Evolutionary conservation across 768 basidiomycete genomes (phyloP).

Genomic region (Suillus brevipes): DNA sequence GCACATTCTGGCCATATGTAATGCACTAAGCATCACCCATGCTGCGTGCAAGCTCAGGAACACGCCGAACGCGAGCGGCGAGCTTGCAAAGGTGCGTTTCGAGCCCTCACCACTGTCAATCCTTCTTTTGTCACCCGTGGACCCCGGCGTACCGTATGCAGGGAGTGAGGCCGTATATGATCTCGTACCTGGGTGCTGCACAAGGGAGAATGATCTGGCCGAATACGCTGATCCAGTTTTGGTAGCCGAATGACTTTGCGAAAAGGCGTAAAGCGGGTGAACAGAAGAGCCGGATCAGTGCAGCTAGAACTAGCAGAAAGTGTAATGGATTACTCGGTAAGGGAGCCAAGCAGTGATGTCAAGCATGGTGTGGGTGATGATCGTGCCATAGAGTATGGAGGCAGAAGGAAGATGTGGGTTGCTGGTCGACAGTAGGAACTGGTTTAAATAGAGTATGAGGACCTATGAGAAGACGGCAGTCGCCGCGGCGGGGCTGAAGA

Average conservation of each 20-base stretch:
- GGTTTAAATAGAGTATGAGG: too few relatives aligned
- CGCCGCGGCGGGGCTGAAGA: too few relatives aligned
- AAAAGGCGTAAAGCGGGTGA: conserved; percentile 80
- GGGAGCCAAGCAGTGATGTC: conserved; percentile 96
- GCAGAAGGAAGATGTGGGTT: too few relatives aligned
- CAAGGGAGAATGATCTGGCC: conserved; percentile 89
- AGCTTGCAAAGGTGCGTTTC: too few relatives aligned
- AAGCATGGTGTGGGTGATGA: conserved; percentile 91
- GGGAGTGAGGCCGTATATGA: conserved; percentile 60
- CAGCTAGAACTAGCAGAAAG: conserved; percentile 80
- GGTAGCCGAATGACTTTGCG: conserved; percentile 86
- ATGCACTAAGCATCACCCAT: too few relatives aligned
- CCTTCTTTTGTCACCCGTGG: conserved; percentile 86
- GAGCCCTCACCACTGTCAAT: conserved; percentile 53
- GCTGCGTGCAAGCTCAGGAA: too few relatives aligned
- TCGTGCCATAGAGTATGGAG: conserved; percentile 92
- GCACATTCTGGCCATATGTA: too few relatives aligned
- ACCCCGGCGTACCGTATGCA: conserved; percentile 68
- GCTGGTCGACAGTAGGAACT: conserved; percentile 61
- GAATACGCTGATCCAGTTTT: conserved; percentile 87
- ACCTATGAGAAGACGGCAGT: too few relatives aligned
- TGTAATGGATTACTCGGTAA: conserved; percentile 91
- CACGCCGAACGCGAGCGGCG: too few relatives aligned
- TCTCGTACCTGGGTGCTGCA: conserved; percentile 95
- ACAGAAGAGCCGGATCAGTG: conserved; percentile 90